A percentile compares a stretch with the other conserved stretches of the same genome.
Evolutionary conservation across 345 rosid species (phyloP).

Genomic region (Durio zibethinus): DNA sequence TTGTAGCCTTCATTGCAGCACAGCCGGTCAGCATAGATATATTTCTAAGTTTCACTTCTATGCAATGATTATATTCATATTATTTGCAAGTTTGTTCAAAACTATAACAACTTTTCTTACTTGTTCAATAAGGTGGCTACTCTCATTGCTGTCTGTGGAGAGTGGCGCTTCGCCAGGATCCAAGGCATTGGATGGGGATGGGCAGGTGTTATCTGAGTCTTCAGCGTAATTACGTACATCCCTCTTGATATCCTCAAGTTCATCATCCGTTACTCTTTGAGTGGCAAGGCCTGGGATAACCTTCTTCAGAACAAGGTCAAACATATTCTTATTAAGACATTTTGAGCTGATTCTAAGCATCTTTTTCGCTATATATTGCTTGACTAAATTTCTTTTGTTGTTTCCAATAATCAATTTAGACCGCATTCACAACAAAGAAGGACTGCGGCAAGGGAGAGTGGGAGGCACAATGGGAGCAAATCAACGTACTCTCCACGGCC

Average conservation of each 20-base stretch:
- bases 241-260: conserved; percentile 80
- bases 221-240: conserved; percentile 52
- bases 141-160: conserved; percentile 57
- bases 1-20: conserved; percentile 56
- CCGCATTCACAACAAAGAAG: conserved; percentile 71
- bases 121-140: conserved; percentile 51
- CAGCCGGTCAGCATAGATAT: conserved; percentile 48
- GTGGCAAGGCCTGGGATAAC: conserved; percentile 66
- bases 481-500: conserved; percentile 74
- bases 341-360: background rate
- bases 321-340: background rate
- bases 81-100: background rate
- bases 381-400: background rate
- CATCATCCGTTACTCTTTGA: conserved; percentile 53
- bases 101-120: background rate
- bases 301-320: conserved; percentile 48
- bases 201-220: conserved; percentile 74
- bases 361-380: background rate
- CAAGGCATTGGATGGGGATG: conserved; percentile 79
- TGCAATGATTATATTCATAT: background rate
- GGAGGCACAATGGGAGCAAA: conserved; percentile 72
- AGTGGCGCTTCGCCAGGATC: conserved; percentile 65
- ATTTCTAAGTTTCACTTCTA: background rate
- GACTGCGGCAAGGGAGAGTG: conserved; percentile 72
- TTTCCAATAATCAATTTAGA: conserved; percentile 26